These are phyloP conservation scores for Tulasnella sp. DNA, from an alignment of 768 basidiomycete genomes.

Conservation along the genomic window DNA sequence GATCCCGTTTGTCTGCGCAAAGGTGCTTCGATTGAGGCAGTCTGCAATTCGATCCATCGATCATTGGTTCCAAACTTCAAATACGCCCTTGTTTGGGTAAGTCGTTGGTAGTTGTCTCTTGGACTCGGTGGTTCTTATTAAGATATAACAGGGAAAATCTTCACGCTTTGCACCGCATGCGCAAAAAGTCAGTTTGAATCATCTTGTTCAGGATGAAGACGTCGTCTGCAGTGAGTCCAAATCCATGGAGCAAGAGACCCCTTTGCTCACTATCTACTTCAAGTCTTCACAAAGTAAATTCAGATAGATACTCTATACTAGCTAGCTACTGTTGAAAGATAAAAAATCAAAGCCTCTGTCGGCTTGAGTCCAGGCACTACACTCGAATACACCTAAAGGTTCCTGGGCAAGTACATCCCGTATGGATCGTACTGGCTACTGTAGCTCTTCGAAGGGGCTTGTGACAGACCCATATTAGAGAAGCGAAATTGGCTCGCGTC, in stretches of 20 bases:
- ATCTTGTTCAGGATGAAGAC: conserved; percentile 80
- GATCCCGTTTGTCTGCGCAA: conserved; percentile 81
- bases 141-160: conserved; percentile 65
- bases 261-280: not conserved
- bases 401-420: not conserved
- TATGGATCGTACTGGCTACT: not conserved
- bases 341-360: not conserved
- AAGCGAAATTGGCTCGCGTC: not conserved
- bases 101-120: conserved; percentile 26
- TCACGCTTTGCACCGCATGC: conserved; percentile 91
- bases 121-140: conserved; percentile 14
- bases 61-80: conserved; percentile 86
- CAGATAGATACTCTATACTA: not conserved
- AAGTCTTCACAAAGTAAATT: conserved; percentile 18
- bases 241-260: not conserved
- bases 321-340: not conserved
- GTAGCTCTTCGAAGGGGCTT: not conserved
- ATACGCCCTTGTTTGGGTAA: conserved; percentile 85
- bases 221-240: conserved; percentile 71
- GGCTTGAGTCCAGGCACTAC: not conserved
- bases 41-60: conserved; percentile 88
- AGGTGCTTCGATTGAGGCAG: conserved; percentile 91
- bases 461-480: not conserved
- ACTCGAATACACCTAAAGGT: not conserved
- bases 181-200: conserved; percentile 78